These are phyloP conservation scores for Ustilago lituana DNA, from an alignment of 1,284 basidiomycete genomes.

Conservation along the genomic window DNA sequence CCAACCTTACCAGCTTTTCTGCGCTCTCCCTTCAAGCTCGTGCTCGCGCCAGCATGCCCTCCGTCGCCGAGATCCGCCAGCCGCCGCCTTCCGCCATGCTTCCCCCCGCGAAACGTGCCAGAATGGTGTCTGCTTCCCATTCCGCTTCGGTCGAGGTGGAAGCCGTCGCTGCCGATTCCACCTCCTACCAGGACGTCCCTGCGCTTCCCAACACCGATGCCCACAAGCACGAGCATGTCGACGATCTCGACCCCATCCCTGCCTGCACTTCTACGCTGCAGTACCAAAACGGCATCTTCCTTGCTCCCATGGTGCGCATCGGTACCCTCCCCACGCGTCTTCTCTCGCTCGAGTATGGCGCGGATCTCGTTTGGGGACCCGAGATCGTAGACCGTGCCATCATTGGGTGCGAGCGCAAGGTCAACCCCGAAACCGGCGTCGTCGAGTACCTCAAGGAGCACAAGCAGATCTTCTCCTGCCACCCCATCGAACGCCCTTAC, in stretches of 20 bases:
- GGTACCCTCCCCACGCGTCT: constrained; percentile 77
- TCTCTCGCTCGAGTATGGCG: constrained; percentile 90
- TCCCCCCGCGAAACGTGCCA: constrained; percentile 43
- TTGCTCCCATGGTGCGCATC: constrained; percentile 65
- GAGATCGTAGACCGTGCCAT: constrained; percentile 98
- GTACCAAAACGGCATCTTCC: constrained; percentile 57
- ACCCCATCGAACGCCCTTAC: constrained; percentile 79
- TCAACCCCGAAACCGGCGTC: constrained; percentile 89
- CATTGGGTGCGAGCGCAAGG: constrained; percentile 80
- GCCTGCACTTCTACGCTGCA: constrained; percentile 32
- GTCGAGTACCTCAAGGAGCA: constrained; percentile 79
- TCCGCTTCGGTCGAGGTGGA: constrained; percentile 21
- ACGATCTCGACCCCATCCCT: constrained; percentile 37
- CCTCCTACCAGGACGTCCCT: constrained; percentile 22
- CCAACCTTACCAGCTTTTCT: not conserved
- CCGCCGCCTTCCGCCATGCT: constrained; percentile 30
- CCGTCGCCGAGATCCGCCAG: constrained; percentile 38
- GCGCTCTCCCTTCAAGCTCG: not conserved
- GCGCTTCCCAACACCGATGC: constrained; percentile 4
- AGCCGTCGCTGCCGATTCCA: constrained; percentile 38
- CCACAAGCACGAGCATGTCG: constrained; percentile 17
- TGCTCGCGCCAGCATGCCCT: constrained; percentile 41
- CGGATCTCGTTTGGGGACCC: constrained; percentile 94
- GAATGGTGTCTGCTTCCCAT: constrained; percentile 15
- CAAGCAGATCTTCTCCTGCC: constrained; percentile 87